Base-by-base conservation (phyloP, 768 basidiomycete genomes). In the Termitomyces sp. region DNA sequence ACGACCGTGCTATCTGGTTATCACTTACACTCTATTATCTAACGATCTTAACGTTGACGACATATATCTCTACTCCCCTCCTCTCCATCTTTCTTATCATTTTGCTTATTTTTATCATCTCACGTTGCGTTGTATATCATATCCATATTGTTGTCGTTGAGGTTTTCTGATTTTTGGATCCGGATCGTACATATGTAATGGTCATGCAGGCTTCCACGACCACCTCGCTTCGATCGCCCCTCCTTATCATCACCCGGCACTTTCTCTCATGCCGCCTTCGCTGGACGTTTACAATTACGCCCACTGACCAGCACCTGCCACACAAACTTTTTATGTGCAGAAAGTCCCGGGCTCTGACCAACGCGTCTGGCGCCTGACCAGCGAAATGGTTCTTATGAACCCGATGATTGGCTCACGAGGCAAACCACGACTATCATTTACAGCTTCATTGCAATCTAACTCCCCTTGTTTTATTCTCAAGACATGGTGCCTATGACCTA, bases 91-190 rank as follows among this genome's bases (percentile, higher is more conserved):
- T 46, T 55, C n/a, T n/a, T n/a, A n/a, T 46, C 22, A 20, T 60
- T 55, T 44, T 40, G 34, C 27, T 50, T 62, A 58, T 56, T 45
- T 62, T 56, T 57, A 61, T 61, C 36, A 54, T 53, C 52, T 57
- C 53, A 32, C 33, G 36, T 36, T 54, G 53, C 44, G 32, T 39
- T 61, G 56, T 61, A 61, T 52, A 53, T 30, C 47, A 45, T 49
- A 20, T 42, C 26, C 26, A 45, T 34, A 20, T 52, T 30, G 33
- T 24, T 57, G 36, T 48, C 47, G 52, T 40, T 49, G 40, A 54
- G 43, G 33, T 44, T 44, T 53, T 30, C 13, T 53, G 30, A 18
- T 34, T 26, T n/a, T 32, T 39, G 24, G 14, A 53, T 12, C 3
- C 4, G 22, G 22, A 36, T 49, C 13, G 14, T 24, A n/a, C n/a